Evolutionary conservation across 441 rosid genomes (phyloP).

Genomic region (Syzygium syzygioides): DNA sequence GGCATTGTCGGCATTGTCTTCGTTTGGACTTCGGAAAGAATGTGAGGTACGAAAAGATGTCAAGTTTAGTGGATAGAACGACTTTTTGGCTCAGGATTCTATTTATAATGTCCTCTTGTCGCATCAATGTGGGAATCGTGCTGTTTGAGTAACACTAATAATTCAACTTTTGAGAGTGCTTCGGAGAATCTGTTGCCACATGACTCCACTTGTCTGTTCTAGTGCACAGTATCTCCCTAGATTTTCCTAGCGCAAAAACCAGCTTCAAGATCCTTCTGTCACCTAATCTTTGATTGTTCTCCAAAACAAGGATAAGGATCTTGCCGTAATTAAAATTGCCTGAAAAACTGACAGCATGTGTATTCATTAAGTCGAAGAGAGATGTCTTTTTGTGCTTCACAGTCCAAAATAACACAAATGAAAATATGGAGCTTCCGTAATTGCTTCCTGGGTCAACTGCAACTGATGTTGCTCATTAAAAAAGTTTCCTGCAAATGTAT

Average conservation of each 20-base stretch:
- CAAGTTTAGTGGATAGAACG: not conserved
- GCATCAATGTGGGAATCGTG: slow-evolving; percentile 9
- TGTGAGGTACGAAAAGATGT: not conserved
- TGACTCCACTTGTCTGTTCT: not conserved
- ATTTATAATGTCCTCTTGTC: slow-evolving; percentile 6
- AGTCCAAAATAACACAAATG: not conserved
- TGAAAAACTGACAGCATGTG: not conserved
- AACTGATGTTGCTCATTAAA: not conserved
- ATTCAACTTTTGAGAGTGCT: slow-evolving; percentile 19
- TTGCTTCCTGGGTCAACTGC: not conserved
- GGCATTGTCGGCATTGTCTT: not conserved
- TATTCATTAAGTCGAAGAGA: not conserved
- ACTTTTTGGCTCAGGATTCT: slow-evolving; percentile 7
- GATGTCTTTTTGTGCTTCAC: not conserved
- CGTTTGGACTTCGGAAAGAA: not conserved
- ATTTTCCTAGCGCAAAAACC: slow-evolving; percentile 13
- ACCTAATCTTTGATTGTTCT: not conserved
- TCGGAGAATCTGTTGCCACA: slow-evolving; percentile 10
- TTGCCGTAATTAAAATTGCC: not conserved
- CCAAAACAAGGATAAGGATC: not conserved
- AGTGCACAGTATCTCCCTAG: not conserved
- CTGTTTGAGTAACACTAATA: slow-evolving; percentile 7
- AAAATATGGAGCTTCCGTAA: not conserved
- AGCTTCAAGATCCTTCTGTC: not conserved
- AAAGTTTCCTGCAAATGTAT: not conserved